Base-by-base conservation (phyloP, 306 rosid species). In the Morella rubra region DNA sequence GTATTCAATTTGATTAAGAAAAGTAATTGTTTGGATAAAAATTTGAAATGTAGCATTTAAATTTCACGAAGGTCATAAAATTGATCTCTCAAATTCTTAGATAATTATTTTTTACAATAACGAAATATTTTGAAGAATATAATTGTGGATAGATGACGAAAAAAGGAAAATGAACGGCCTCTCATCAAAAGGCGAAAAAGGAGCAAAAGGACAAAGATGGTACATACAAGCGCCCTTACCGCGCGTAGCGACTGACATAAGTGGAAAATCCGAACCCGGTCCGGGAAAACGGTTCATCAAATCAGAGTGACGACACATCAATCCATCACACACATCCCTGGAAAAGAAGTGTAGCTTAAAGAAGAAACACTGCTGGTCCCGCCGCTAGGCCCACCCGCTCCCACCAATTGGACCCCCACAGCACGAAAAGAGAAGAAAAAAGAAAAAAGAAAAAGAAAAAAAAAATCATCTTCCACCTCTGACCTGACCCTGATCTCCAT, bases 311-410 rank as follows among this genome's bases (percentile, higher is more conserved):
- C 61, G 75, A 45, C 74, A 45, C 1, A 40, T 72, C 47, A 32
- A 27, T 32, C 37, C 37, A 32, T 32, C 37, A 60, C 71, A 37
- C 0, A 37, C 9, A 61, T 46, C 85, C 73, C 77, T 84, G 72
- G 80, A 89, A 86, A 81, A 80, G 82, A 69, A 72, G 67, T 90
- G 97, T 89, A 77, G 76, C 77, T 59, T 1, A 89, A 92, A 92
- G 85, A 81, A 88, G 86, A 84, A 83, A 82, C 93, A 90, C 18
- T 1, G 50, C 4, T 80, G 97, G 90, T 46, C 91, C 90, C 82
- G 24, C 73, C 5, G 0, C 6, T 46, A 9, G 55, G 71, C 55
- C 83, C 84, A 49, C 77, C 10, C 65, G n/a, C 32, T 54, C 11
- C 18, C 6, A 0, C 40, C 24, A 9, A 1, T 7, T 53, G 46